Evolutionary conservation across 2,329 filamentous ascomycete genomes (phyloP).

Genomic region (Ophiostoma sp.): DNA sequence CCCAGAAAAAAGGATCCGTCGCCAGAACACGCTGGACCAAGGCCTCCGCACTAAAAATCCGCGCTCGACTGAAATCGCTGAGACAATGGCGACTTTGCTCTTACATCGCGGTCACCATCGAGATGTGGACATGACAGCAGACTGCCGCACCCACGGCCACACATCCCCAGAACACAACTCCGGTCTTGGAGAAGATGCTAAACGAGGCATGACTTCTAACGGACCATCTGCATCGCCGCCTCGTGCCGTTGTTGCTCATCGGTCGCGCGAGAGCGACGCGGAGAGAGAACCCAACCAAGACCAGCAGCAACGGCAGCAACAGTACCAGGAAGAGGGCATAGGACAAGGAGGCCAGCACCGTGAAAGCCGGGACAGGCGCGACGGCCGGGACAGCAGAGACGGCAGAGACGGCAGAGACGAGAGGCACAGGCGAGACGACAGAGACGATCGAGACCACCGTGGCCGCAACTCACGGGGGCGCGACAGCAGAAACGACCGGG

Average conservation of each 20-base stretch:
- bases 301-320: conserved; percentile 26
- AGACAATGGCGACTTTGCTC: conserved; percentile 29
- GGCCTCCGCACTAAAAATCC: conserved; percentile 16
- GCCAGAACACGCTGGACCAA: conserved; percentile 9
- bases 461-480: conserved; percentile 9
- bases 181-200: conserved; percentile 34
- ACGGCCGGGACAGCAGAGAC: background rate
- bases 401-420: conserved; percentile 16
- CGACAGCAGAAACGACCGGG: conserved; percentile 13
- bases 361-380: background rate
- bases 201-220: conserved; percentile 35
- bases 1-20: background rate
- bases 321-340: background rate
- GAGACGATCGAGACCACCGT: conserved; percentile 10
- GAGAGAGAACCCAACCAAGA: conserved; percentile 27
- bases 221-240: conserved; percentile 28
- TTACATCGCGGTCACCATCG: conserved; percentile 29
- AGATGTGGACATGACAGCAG: conserved; percentile 41
- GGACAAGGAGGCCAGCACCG: background rate
- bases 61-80: conserved; percentile 13
- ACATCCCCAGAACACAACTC: conserved; percentile 26
- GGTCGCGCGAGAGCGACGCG: conserved; percentile 26
- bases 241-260: conserved; percentile 30
- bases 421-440: background rate
- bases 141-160: conserved; percentile 35